Evolutionary conservation across 2,329 filamentous ascomycete genomes (phyloP), one percentile per base, ranked within the genome.

Genomic region (Xylariaceae sp.): DNA sequence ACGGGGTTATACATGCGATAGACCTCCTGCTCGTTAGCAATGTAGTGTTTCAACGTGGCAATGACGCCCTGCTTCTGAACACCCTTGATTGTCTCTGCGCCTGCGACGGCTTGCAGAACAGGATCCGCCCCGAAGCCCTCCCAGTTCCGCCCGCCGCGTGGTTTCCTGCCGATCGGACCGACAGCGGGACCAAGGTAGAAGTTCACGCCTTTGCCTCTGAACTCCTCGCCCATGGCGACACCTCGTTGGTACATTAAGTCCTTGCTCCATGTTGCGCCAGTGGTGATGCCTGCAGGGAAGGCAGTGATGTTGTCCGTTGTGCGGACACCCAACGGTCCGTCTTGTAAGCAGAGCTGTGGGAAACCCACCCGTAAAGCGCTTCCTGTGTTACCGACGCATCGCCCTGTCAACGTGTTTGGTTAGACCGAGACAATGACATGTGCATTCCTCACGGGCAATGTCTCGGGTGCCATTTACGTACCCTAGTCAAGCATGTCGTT

Each of bases 281-380:
- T 82, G 0, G 87, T 91, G 65, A 93, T 89, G n/a, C 89, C 89
- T 7, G 88, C 82, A 0, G 90, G 89, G 66, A 93, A 94, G 0
- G 85, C 88, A 0, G 88, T 92, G 55, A 87, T 84, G 61, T 89
- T 85, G 64, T 92, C 88, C 0, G 88, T 84, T n/a, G 83, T 83
- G 34, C 88, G 83, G 11, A 94, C 78, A 1, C 90, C 89, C 39
- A 88, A 77, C 1, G 88, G 87, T 0, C 84, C 85, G 70, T 92
- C 89, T 64, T 90, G 86, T 2, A 90, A 76, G 67, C 87, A 90
- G 4, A 92, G 78, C 64, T 86, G 83, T 1, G 88, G 87, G 62
- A 93, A 87, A 1, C 88, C 88, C 13, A 92, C 80, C 5, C 89
- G 82, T 13, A 77, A 72, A 1, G 86, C 88, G 60, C 87, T 89